A percentile compares a stretch with the other conserved stretches of the same genome.
Evolutionary conservation across 2,329 filamentous ascomycete genomes (phyloP).

Genomic region (Xylariaceae sp.): DNA sequence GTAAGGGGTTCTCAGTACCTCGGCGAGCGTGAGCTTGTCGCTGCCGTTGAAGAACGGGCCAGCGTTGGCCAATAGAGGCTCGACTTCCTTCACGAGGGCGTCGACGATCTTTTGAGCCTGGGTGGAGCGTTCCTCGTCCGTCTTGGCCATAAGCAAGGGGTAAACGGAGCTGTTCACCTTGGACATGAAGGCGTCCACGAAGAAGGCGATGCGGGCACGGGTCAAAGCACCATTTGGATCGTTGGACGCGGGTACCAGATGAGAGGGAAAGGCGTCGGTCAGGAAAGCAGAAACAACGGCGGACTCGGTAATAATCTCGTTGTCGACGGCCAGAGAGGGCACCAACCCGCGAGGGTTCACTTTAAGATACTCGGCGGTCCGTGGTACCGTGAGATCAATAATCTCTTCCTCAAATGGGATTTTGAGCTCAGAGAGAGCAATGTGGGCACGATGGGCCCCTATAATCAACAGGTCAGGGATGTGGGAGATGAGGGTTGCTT

Average conservation of each 20-base stretch:
- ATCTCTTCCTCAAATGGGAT: slow-evolving; percentile 73
- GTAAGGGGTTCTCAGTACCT: too few relatives aligned
- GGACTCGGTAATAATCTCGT: slow-evolving; percentile 75
- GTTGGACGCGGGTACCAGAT: slow-evolving; percentile 65
- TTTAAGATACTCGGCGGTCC: slow-evolving; percentile 75
- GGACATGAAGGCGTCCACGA: slow-evolving; percentile 71
- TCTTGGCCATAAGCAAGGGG: slow-evolving; percentile 44
- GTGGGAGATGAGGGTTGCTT: background rate
- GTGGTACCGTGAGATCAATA: slow-evolving; percentile 73
- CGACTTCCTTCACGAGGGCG: slow-evolving; percentile 71
- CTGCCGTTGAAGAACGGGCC: slow-evolving; percentile 70
- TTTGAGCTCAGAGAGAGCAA: slow-evolving; percentile 70
- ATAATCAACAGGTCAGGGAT: slow-evolving; percentile 23
- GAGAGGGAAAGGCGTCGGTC: slow-evolving; percentile 72
- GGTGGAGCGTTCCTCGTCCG: slow-evolving; percentile 57
- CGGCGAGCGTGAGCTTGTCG: slow-evolving; percentile 71
- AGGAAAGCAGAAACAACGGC: slow-evolving; percentile 75
- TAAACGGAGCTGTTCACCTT: slow-evolving; percentile 57
- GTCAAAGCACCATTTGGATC: slow-evolving; percentile 62
- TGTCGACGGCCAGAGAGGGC: slow-evolving; percentile 70
- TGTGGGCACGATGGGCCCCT: slow-evolving; percentile 77
- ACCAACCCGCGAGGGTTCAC: slow-evolving; percentile 83
- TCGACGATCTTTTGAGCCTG: slow-evolving; percentile 59
- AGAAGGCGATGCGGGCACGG: slow-evolving; percentile 73
- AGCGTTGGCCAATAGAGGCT: slow-evolving; percentile 67